phyloP scores from a whole-genome alignment of 2,329 filamentous ascomycete species.

The Pyricularia grisea region DNA sequence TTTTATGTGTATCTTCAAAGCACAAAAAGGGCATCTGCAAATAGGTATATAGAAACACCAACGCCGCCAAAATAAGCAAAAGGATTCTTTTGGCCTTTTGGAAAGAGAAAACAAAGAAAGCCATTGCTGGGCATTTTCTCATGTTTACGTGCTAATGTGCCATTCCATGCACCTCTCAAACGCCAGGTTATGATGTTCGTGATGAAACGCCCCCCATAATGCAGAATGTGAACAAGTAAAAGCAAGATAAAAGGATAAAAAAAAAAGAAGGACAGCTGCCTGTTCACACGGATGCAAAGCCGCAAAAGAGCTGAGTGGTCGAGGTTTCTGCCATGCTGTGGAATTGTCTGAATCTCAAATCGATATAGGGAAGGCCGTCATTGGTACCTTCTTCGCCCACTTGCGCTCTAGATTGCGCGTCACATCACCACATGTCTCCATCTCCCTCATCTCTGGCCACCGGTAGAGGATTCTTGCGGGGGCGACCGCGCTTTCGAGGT shows the following conservation, averaged over 20 bases:
- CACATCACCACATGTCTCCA: conserved; percentile 12
- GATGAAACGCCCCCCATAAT: not conserved
- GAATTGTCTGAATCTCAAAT: not conserved
- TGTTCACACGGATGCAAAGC: not conserved
- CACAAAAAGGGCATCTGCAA: not conserved
- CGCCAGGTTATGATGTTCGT: not conserved
- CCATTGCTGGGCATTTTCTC: not conserved
- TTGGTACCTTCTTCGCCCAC: not conserved
- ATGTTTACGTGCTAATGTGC: not conserved
- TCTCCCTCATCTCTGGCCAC: conserved; percentile 28
- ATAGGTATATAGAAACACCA: not conserved
- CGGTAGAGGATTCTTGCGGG: conserved; percentile 32
- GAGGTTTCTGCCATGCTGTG: not conserved
- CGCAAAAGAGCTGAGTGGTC: not conserved
- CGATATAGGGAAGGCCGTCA: not conserved
- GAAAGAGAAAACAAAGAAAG: not conserved
- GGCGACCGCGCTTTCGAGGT: conserved; percentile 38
- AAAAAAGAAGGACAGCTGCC: not conserved
- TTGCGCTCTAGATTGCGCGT: not conserved
- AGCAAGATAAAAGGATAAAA: not conserved
- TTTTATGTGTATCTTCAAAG: not conserved
- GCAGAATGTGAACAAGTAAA: not conserved
- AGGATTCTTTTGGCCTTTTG: not conserved
- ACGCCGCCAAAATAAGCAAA: not conserved
- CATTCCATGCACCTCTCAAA: not conserved